phyloP scores from a whole-genome alignment of 306 rosid species.

The Fragaria nilgerrensis region DNA sequence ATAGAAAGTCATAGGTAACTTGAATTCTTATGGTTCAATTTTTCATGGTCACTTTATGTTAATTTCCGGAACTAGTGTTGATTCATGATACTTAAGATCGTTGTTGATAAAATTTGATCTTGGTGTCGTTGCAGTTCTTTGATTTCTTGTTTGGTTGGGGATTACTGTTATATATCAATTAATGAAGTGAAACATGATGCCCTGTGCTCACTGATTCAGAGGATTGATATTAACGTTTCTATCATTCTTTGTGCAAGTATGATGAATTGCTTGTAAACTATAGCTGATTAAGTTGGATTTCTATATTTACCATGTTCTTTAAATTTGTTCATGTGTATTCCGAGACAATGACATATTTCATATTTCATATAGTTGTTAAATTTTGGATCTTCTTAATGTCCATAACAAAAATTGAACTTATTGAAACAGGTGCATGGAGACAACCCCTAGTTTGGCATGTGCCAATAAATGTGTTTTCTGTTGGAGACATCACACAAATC shows the following conservation, averaged over 20 bases:
- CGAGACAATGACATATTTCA: neutral
- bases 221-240: neutral
- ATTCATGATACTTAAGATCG: too few relatives aligned
- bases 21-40: neutral
- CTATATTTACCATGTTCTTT: neutral
- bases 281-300: neutral
- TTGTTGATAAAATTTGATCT: too few relatives aligned
- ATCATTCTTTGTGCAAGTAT: neutral
- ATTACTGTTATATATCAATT: neutral
- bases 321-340: neutral
- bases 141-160: neutral
- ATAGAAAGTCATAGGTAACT: conserved; percentile 94
- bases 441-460: conserved; percentile 99
- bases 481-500: conserved; percentile 99
- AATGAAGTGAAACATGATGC: neutral
- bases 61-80: too few relatives aligned
- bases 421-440: conserved; percentile 89
- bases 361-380: conserved; percentile 20
- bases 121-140: neutral
- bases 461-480: conserved; percentile 99
- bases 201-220: neutral
- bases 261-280: neutral
- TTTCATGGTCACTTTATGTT: neutral
- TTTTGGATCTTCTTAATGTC: neutral
- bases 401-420: neutral